These are phyloP conservation scores for Citrus hindsii DNA, from an alignment of 345 rosid species.

Conservation along the genomic window DNA sequence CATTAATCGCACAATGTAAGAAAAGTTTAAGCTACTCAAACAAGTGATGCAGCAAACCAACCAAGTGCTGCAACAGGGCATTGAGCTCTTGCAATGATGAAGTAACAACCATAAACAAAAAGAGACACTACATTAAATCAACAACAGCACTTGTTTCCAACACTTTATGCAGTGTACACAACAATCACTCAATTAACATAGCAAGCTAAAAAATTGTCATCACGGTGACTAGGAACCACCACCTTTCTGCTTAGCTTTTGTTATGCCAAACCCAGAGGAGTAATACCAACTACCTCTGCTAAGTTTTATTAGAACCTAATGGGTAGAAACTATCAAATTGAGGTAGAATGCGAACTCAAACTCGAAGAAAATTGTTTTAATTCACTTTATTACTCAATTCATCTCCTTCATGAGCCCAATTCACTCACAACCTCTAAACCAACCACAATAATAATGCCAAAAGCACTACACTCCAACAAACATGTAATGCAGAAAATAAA, in stretches of 20 bases:
- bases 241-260: background rate
- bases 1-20: background rate
- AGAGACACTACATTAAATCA: background rate
- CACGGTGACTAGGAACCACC: background rate
- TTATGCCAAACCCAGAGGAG: background rate
- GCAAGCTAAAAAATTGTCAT: background rate
- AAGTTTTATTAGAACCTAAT: no score
- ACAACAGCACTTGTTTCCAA: background rate
- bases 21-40: background rate
- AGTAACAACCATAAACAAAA: background rate
- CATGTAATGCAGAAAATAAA: background rate
- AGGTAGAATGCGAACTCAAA: background rate
- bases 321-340: background rate
- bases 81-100: background rate
- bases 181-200: background rate
- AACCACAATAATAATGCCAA: background rate
- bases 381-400: no score
- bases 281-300: background rate
- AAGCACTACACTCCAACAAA: background rate
- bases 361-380: no score
- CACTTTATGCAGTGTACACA: background rate
- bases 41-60: constrained; percentile 1
- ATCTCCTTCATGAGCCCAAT: no score
- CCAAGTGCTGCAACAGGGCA: background rate
- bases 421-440: no score